Base-by-base conservation (phyloP, 2,329 filamentous ascomycete species). In the Teratosphaeria pseudoeucalypti region DNA sequence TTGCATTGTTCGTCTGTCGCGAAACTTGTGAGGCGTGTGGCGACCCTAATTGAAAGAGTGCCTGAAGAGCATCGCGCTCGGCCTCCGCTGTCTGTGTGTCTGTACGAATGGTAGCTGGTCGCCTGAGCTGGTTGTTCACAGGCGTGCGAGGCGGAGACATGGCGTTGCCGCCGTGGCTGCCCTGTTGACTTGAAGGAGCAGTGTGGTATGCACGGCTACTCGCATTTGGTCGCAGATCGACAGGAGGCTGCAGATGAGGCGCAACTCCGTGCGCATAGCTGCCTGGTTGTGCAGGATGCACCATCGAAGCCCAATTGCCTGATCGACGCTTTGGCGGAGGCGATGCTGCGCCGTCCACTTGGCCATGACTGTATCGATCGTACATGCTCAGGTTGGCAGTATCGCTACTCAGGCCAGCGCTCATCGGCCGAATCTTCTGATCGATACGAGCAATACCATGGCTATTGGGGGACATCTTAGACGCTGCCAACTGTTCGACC, bases 11-110 rank as follows among this genome's bases (percentile, higher is more conserved):
- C 52, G 57, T 16, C 59, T 66, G 39, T 43, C 56, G 37, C 6
- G 49, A 57, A 2, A 52, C 12, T 49, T 69, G 67, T 1, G 66
- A 67, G n/a, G 62, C 63, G 52, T 68, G 67, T 27, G 70, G 70
- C 52, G 68, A 70, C 68, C 88, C 90, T 84, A 94, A 88, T 68
- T 92, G 91, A 29, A 92, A 77, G 27, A 94, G 75, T 0, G 88
- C 87, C 69, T 92, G 89, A 54, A 92, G 85, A 6, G 89, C 89
- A 67, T 92, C 89, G 68, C 91, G 88, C 69, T 94, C 89, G 57
- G 78, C 79, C 62, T 88, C 82, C 9, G 82, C 76, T 26, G 84
- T 85, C 63, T 89, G 86, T 59, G 85, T 86, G 0, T 86, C 85
- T 34, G 87, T 88, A 62, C 85, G 85, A 4, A 88, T 75, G 16